Evolutionary conservation across 1,284 basidiomycete species (phyloP).

Genomic region (Salmacisia buchloeana): DNA sequence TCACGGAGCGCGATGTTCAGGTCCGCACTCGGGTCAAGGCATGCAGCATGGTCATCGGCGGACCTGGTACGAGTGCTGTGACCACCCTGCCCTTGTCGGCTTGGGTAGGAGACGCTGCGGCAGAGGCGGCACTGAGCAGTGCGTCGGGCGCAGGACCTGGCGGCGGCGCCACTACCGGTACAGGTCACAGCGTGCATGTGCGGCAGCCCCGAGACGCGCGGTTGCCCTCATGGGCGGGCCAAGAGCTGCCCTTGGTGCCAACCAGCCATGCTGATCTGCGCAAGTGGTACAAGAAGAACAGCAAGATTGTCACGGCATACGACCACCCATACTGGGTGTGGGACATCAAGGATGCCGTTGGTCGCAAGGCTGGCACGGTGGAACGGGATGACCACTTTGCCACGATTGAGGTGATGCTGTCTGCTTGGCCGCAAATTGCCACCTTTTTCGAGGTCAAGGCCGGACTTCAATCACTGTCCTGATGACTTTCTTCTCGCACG

Average conservation of each 20-base stretch:
- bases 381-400: neutral
- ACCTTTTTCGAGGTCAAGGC: neutral
- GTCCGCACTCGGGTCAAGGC: neutral
- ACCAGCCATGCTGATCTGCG: neutral
- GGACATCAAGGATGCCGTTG: neutral
- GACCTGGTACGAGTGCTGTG: neutral
- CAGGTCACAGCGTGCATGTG: neutral
- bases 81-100: neutral
- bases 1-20: neutral
- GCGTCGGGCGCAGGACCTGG: neutral
- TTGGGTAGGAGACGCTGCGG: neutral
- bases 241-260: neutral
- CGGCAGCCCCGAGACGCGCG: neutral
- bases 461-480: neutral
- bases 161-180: neutral
- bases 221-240: neutral
- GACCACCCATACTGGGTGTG: neutral
- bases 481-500: neutral
- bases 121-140: neutral
- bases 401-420: constrained; percentile 1
- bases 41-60: neutral
- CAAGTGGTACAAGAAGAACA: constrained; percentile 8
- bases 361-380: neutral
- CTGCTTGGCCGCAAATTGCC: neutral
- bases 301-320: neutral